phyloP scores from a whole-genome alignment of 805 yeast genomes.

The Hanseniaspora jakobsenii region DNA sequence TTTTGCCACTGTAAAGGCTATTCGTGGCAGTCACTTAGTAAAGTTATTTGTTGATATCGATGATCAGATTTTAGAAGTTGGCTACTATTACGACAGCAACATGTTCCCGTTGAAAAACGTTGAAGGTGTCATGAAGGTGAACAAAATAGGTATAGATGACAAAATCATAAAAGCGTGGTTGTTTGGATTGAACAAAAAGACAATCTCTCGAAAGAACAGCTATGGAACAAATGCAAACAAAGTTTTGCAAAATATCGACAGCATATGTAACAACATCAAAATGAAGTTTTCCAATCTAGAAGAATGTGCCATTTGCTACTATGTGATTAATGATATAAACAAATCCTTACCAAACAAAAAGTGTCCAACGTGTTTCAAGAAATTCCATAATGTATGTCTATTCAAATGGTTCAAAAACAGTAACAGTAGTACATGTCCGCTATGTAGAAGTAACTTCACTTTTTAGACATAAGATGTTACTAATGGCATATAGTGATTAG shows the following conservation, averaged over 20 bases:
- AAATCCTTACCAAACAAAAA: constrained; percentile 79
- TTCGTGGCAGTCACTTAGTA: no score
- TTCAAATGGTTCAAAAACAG: constrained; percentile 96
- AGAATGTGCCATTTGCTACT: constrained; percentile 94
- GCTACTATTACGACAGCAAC: constrained; percentile 55
- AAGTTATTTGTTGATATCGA: constrained; percentile 76
- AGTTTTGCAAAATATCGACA: no score
- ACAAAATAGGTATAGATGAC: constrained; percentile 17
- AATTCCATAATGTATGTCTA: constrained; percentile 89
- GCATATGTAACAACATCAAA: constrained; percentile 48
- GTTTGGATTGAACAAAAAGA: constrained; percentile 29
- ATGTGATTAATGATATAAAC: constrained; percentile 74
- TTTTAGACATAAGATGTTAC: no score
- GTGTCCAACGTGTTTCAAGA: constrained; percentile 84
- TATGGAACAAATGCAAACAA: no score
- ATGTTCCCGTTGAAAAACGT: constrained; percentile 75
- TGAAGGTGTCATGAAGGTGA: constrained; percentile 35
- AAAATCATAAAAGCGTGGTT: constrained; percentile 9
- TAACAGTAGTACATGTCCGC: constrained; percentile 84
- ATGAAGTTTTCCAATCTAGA: constrained; percentile 87
- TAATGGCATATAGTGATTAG: no score
- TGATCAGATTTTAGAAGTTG: constrained; percentile 75
- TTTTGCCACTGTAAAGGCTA: no score
- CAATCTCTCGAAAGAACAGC: constrained; percentile 22
- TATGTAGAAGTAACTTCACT: constrained; percentile 65